These are phyloP conservation scores for Russula foetens DNA, from an alignment of 768 basidiomycete species.

Conservation along the genomic window DNA sequence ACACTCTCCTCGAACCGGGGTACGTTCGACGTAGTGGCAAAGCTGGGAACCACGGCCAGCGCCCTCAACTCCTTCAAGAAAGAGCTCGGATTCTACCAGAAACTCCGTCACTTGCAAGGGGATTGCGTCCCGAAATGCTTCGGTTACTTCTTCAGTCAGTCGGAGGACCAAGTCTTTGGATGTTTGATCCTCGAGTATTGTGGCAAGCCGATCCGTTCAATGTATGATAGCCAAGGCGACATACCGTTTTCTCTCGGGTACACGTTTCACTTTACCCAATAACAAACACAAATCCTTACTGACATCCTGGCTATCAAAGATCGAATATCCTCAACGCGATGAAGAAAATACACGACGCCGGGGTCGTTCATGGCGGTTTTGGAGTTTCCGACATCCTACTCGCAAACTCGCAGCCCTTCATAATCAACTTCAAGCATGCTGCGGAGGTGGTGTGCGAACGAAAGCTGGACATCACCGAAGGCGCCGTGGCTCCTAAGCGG, in stretches of 20 bases:
- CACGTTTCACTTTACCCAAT: not conserved
- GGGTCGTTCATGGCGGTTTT: slow-evolving; percentile 4
- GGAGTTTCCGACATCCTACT: not conserved
- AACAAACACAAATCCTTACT: not conserved
- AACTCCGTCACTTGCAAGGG: slow-evolving; percentile 3
- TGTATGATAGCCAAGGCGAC: slow-evolving; percentile 1
- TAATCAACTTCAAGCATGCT: slow-evolving; percentile 9
- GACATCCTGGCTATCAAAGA: not conserved
- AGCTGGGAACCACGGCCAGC: not conserved
- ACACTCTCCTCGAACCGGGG: slow-evolving; percentile 2
- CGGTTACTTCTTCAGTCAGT: slow-evolving; percentile 3
- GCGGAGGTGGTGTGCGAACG: slow-evolving; percentile 2
- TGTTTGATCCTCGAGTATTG: slow-evolving; percentile 10
- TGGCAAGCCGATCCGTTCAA: slow-evolving; percentile 6
- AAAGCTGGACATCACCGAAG: not conserved
- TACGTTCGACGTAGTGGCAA: slow-evolving; percentile 8
- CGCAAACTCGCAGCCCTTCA: not conserved
- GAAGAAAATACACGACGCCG: slow-evolving; percentile 4
- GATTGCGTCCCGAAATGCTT: slow-evolving; percentile 7
- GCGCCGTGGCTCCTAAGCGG: not conserved
- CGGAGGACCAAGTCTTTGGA: not conserved
- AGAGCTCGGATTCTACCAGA: slow-evolving; percentile 8
- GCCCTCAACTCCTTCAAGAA: not conserved
- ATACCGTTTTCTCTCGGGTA: slow-evolving; percentile 2
- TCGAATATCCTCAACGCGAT: not conserved